Conservation (phyloP, 257 asterid species). For the Fraxinus cuspidata region DNA sequence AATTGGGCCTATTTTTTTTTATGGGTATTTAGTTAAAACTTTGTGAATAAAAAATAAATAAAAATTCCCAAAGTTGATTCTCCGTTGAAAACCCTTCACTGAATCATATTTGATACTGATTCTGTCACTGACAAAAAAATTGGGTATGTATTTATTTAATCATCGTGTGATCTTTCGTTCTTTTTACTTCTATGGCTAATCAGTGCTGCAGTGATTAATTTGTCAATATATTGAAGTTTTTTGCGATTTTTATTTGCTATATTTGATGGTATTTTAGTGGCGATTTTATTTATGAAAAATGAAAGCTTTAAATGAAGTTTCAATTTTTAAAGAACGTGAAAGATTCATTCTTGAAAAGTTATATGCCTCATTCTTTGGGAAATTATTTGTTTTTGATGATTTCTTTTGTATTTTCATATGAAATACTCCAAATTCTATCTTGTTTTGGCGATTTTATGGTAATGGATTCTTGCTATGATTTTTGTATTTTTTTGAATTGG, state of each 20-base stretch:
- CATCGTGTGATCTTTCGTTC: not conserved
- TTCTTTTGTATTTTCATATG: not conserved
- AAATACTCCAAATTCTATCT: not conserved
- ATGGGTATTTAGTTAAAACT: too few relatives aligned
- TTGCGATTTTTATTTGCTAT: not conserved
- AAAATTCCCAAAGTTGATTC: too few relatives aligned
- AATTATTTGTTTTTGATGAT: not conserved
- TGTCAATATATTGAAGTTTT: constrained; percentile 1
- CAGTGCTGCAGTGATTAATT: constrained; percentile 1
- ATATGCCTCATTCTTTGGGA: not conserved
- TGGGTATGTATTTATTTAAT: not conserved
- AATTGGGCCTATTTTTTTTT: too few relatives aligned
- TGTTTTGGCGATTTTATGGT: not conserved
- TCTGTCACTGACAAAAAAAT: not conserved
- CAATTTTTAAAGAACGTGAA: too few relatives aligned
- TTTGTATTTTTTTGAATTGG: not conserved
- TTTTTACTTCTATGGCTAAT: constrained; percentile 2
- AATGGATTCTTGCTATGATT: not conserved
- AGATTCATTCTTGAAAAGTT: too few relatives aligned
- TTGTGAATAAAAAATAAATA: too few relatives aligned
- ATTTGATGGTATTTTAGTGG: not conserved
- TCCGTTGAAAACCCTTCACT: not conserved
- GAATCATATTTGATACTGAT: too few relatives aligned
- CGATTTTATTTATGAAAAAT: not conserved
- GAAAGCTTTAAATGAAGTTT: constrained; percentile 11